Base-by-base conservation (phyloP, 805 yeast species). In the Brettanomyces sp. region DNA sequence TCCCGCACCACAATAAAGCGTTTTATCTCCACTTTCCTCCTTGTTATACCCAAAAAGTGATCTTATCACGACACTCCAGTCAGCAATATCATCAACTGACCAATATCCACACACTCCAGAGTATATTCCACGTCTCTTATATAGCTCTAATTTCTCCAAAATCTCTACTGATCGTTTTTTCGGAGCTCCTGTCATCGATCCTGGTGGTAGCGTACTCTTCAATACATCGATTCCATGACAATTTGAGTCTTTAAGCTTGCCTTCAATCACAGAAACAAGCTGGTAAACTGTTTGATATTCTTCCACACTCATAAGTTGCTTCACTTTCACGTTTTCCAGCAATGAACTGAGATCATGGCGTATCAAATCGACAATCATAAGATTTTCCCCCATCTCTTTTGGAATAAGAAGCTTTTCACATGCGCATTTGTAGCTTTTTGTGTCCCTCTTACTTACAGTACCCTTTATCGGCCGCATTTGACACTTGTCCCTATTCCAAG, bases 121-220 rank as follows among this genome's bases (percentile, higher is more conserved):
- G 59, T 93, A 93, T 1, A 91, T 64, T 0, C 98, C 98, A 56
- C 82, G 64, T 55, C 98, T 74, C 35, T 75, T 62, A 13, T 65
- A 72, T 9, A 63, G 53, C 55, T 84, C 93, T 5, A 84, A 61
- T 0, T 60, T 58, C 49, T 82, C 85, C 28, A 93, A 68, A 4
- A 95, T 62, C 61, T 91, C 93, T 5, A 93, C 95, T 0, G 96
- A 87, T 48, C 96, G 74, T 55, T 82, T 85, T 66, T 93, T 93
- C 2, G 99, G 99, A 0, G 99, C 99, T 3, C 99, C 99, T 0
- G 99, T 93, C 99, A 93, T 93, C 1, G 98, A 91, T 0, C 99
- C 99, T 0, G 99, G 96, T 3, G 99, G 99, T 34, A 95, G 67
- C 0, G 96, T 79, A 48, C 78, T 78, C 21, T 79, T 74, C 11